These are phyloP conservation scores for Platanthera guangdongensis DNA, from an alignment of 106 monocot genomes.

Conservation along the genomic window DNA sequence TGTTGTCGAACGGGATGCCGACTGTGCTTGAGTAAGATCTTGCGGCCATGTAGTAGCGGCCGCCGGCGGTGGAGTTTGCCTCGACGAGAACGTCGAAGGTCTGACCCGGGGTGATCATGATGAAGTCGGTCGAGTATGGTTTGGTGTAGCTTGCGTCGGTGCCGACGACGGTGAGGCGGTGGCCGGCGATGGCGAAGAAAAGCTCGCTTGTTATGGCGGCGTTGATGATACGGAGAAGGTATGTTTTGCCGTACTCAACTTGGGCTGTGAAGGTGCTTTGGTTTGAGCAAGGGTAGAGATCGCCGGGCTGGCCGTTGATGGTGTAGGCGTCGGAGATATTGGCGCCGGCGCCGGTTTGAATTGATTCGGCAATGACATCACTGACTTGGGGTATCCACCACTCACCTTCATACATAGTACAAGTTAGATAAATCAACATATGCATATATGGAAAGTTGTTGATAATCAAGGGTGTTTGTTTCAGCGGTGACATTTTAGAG, in stretches of 20 bases:
- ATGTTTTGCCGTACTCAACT: constrained; percentile 21
- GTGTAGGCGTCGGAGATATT: constrained; percentile 44
- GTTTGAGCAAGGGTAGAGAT: constrained; percentile 29
- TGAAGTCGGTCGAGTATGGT: constrained; percentile 15
- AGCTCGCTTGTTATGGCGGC: constrained; percentile 23
- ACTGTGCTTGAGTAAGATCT: constrained; percentile 1
- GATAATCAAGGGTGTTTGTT: too few species aligned
- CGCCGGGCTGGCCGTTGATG: constrained; percentile 44
- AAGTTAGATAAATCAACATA: too few species aligned
- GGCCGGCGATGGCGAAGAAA: constrained; percentile 28
- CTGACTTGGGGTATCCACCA: constrained; percentile 46
- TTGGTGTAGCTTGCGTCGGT: constrained; percentile 24
- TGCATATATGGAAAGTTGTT: too few species aligned
- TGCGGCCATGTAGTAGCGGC: constrained; percentile 20
- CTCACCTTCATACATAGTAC: constrained; percentile 12
- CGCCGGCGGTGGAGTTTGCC: constrained; percentile 11
- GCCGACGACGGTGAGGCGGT: constrained; percentile 22
- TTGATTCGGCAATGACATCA: constrained; percentile 19
- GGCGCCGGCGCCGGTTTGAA: constrained; percentile 20
- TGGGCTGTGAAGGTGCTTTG: constrained; percentile 34
- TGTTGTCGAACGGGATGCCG: constrained; percentile 21
- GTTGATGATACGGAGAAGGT: constrained; percentile 26
- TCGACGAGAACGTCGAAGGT: constrained; percentile 18
- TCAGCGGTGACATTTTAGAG: too few species aligned
- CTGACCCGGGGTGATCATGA: constrained; percentile 23